Evolutionary conservation across 2,329 filamentous ascomycete genomes (phyloP), one percentile per base, ranked within the genome.

Genomic region (Penicillium sp.): DNA sequence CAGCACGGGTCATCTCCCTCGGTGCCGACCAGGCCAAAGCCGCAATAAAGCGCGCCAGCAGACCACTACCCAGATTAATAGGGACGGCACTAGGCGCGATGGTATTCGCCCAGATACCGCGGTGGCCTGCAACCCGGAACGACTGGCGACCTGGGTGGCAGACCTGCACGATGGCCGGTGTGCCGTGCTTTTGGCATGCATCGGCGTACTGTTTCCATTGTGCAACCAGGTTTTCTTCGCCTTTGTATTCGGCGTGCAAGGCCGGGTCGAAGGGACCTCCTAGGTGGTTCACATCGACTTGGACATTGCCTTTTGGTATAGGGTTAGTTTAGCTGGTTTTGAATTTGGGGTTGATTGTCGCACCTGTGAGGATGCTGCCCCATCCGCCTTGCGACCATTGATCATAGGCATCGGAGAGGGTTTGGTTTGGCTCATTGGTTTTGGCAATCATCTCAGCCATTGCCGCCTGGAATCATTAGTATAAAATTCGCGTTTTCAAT

Each of bases 1-100:
- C 85, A 0, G 69, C 67, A 0, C 69, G 27, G 0, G 76, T 82
- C 82, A 89, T 84, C 51, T 80, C 86, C 45, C 80, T 78, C 0
- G 86, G 86, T 1, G 78, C 81, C 2, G 83, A 81, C 57, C 76
- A 74, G 2, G 66, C 56, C 22, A 76, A 29, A 27, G 55, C 52
- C 24, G 65, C 63, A 24, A 70, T 27, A 6, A 70, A n/a, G 0
- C 71, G 71, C 27, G 79, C 73, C 7, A 77, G 27, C 54, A 72
- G 70, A 3, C 71, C 65, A 54, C 75, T 65, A 0, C 76, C 76
- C n/a, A 79, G 56, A 16, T 70, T 62, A 2, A 80, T 66, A 4
- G 75, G 76, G 19, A 80, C 65, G 1, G 66, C 71, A 50, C 72
- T 76, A 31, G 75, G 76, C n/a, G 77, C 72, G 16, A 75, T 64